phyloP scores from a whole-genome alignment of 768 basidiomycete genomes.

The Tulasnella sp. region DNA sequence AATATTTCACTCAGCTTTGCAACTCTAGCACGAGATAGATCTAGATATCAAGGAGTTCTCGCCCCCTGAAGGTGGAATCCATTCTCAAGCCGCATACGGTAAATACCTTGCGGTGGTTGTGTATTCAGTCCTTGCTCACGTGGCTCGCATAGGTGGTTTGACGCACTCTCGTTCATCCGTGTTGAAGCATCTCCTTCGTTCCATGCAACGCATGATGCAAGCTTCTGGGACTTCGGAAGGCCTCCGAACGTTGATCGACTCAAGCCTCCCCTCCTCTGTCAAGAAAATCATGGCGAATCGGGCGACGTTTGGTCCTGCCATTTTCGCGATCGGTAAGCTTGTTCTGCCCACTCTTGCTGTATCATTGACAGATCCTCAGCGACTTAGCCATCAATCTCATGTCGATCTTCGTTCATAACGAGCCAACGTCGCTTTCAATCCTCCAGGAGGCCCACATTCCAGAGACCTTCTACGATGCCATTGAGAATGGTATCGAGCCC shows the following conservation, averaged over 20 bases:
- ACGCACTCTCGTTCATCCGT: constrained; percentile 71
- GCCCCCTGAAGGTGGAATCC: constrained; percentile 44
- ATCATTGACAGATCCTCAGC: constrained; percentile 29
- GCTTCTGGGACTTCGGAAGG: constrained; percentile 92
- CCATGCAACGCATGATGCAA: constrained; percentile 97
- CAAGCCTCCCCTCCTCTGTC: constrained; percentile 74
- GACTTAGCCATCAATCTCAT: constrained; percentile 82
- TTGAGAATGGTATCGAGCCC: constrained; percentile 81
- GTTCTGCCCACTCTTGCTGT: not conserved
- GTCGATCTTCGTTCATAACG: constrained; percentile 97
- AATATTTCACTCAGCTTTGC: not conserved
- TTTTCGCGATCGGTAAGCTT: constrained; percentile 74
- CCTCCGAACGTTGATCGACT: constrained; percentile 89
- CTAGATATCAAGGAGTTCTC: constrained; percentile 58
- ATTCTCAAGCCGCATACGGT: constrained; percentile 55
- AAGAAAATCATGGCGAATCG: constrained; percentile 85
- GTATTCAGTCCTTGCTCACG: constrained; percentile 10
- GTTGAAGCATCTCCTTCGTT: constrained; percentile 86
- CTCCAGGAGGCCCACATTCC: constrained; percentile 92
- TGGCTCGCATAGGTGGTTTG: constrained; percentile 54
- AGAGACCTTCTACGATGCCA: constrained; percentile 78
- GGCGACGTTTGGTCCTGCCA: constrained; percentile 76
- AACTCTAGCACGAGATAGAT: constrained; percentile 60
- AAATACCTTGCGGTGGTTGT: constrained; percentile 31
- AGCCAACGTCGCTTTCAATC: constrained; percentile 87